Conservation (phyloP, 1,284 basidiomycete genomes). For the Malassezia slooffiae region DNA sequence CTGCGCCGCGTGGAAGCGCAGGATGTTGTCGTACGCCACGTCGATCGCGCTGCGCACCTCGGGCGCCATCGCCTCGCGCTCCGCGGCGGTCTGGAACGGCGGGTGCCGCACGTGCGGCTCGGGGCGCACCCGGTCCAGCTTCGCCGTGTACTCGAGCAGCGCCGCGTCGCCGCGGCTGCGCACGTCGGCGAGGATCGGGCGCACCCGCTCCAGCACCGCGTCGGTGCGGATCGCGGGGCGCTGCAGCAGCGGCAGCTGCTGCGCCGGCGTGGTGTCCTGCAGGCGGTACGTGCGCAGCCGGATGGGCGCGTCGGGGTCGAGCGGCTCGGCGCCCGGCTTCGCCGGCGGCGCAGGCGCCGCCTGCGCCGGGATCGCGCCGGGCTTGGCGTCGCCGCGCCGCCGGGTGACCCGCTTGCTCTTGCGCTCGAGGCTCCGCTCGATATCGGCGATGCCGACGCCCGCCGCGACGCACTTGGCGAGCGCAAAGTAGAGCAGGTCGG, state of each 20-base stretch:
- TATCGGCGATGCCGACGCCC: conserved; percentile 72
- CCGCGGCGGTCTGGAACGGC: conserved; percentile 50
- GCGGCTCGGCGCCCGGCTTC: conserved; percentile 2
- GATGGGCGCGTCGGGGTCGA: conserved; percentile 50
- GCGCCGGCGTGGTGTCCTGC: conserved; percentile 50
- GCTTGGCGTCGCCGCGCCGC: conserved; percentile 84
- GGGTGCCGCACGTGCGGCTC: conserved; percentile 48
- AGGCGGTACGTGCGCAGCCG: conserved; percentile 34
- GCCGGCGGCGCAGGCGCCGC: conserved; percentile 19
- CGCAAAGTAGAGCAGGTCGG: conserved; percentile 89
- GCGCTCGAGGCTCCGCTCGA: conserved; percentile 71
- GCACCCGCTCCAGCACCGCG: conserved; percentile 88
- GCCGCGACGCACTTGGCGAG: conserved; percentile 73
- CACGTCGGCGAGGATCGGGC: conserved; percentile 84
- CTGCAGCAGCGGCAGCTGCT: conserved; percentile 63
- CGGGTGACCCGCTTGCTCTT: conserved; percentile 82
- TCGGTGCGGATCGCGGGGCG: conserved; percentile 83
- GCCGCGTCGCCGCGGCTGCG: conserved; percentile 74
- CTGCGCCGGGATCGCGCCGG: conserved; percentile 57
- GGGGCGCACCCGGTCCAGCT: conserved; percentile 74
- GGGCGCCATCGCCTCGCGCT: conserved; percentile 32
- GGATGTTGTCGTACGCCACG: conserved; percentile 80
- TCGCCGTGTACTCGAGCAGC: conserved; percentile 76
- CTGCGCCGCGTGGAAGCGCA: conserved; percentile 47
- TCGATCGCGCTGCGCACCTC: conserved; percentile 71